Base-by-base conservation (phyloP, 2,329 filamentous ascomycete genomes). In the Trichophyton mentagrophytes region DNA sequence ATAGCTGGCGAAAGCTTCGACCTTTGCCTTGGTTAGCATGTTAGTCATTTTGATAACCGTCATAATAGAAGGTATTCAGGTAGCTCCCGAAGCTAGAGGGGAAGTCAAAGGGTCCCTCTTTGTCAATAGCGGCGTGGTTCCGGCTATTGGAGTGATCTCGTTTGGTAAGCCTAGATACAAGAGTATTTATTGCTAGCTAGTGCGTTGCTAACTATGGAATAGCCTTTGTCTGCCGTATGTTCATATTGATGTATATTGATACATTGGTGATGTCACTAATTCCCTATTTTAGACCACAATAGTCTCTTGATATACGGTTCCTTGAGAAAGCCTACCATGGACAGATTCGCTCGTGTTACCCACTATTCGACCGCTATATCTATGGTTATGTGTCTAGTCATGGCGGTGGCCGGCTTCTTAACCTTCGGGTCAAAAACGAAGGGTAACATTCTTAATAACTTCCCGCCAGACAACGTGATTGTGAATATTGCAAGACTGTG, bases 361-460 rank as follows among this genome's bases (percentile, higher is more conserved):
- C 93, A 99, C 77, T 95, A 89, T 76, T 95, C 89, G 42, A 96
- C 93, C 0, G 83, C 80, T 65, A 85, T 96, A 56, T 96, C 91
- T 47, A 89, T 96, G 81, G 67, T 91, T n/a, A 91, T 92, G 60
- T 99, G 93, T 70, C 80, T 99, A 59, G 75, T 86, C 62, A 89
- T 99, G 85, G 93, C 90, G 0, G 79, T 96, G 6, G 84, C 86
- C 2, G 93, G 93, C 25, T 97, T 96, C 75, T 80, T 99, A 49
- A 91, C 88, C 17, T 99, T 99, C 70, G 92, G 93, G 64, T 89
- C 92, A 74, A 84, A 86, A 69, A 99, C 93, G 3, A 80, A 90
- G 66, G 93, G 93, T 70, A 99, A 99, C 72, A 90, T 99, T 59
- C 85, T 99, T 68, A 99, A 99, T 79, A 99, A 99, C 77, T 97